These are phyloP conservation scores for Crotalaria pallida DNA, from an alignment of 306 rosid species.

Conservation along the genomic window DNA sequence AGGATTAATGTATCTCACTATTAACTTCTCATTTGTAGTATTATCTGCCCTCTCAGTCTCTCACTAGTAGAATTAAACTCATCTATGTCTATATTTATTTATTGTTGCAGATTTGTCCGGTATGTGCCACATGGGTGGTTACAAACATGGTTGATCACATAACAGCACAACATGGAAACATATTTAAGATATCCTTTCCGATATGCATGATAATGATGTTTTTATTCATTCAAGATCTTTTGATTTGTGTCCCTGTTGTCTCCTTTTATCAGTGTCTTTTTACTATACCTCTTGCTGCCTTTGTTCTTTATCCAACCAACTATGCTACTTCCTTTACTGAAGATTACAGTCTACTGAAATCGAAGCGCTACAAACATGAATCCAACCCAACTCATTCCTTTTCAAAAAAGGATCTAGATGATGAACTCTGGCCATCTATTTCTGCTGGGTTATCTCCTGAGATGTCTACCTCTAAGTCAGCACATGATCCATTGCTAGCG, in stretches of 20 bases:
- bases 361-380: slow-evolving; percentile 39
- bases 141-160: slow-evolving; percentile 58
- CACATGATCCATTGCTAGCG: slow-evolving; percentile 49
- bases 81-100: slow-evolving; percentile 13
- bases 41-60: background rate
- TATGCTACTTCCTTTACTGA: slow-evolving; percentile 42
- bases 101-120: slow-evolving; percentile 63
- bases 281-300: background rate
- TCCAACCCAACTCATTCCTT: slow-evolving; percentile 33
- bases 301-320: slow-evolving; percentile 4
- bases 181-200: slow-evolving; percentile 64
- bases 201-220: background rate
- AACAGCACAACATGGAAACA: slow-evolving; percentile 51
- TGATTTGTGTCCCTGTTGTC: background rate
- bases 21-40: background rate
- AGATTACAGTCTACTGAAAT: slow-evolving; percentile 49
- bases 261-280: background rate
- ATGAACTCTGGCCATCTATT: slow-evolving; percentile 32
- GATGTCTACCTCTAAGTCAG: slow-evolving; percentile 46
- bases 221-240: background rate
- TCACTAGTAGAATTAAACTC: slow-evolving; percentile 20
- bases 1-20: background rate
- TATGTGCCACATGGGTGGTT: slow-evolving; percentile 48
- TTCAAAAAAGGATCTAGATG: slow-evolving; percentile 41
- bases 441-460: slow-evolving; percentile 28